Evolutionary conservation across 805 yeast species (phyloP), one percentile per base, ranked within the genome.

Genomic region (Candida chilensis): DNA sequence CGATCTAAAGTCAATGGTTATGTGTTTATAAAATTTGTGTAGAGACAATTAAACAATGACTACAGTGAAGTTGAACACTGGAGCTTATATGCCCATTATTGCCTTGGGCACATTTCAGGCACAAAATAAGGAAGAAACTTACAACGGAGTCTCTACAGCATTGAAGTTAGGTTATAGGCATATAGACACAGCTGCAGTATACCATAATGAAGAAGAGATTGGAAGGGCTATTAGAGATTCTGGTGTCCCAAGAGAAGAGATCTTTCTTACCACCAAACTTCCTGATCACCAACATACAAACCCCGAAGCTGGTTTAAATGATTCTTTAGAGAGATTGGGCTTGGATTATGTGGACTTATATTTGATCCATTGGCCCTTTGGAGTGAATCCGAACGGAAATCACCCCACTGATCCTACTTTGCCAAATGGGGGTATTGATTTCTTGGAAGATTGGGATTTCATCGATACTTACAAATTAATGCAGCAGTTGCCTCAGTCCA

Each of bases 331-430:
- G 41, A 73, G 77, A 45, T 61, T 84, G 37, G 77, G 76, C 1
- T 46, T 82, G 41, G 90, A 79, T 30, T 85, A 85, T 45, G 79
- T 85, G 31, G 95, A 85, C 48, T 58, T 85, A 35, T 76, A 77
- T 48, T 64, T 85, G 47, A 67, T 84, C 50, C 95, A 85, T 55
- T 85, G 94, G 94, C 95, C 95, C 5, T 69, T 71, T 25, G 60
- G 79, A 9, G 50, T 70, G 35, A 67, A 64, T 31, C 52, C 63
- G 12, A 47, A 57, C 40, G 58, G 57, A 12, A 49, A 49, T 11
- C 32, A 34, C 24, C n/a, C n/a, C n/a, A n/a, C n/a, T n/a, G n/a
- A n/a, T n/a, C n/a, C n/a, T n/a, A n/a, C n/a, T n/a, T 45, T 41
- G 26, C 52, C 52, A 26, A 47, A 47, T 42, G 70, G 63, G 5